Percentiles rank a stretch among this genome's conserved stretches.
phyloP scores from a whole-genome alignment of 2,329 filamentous ascomycete genomes.

The Calcarisporium arbuscula region DNA sequence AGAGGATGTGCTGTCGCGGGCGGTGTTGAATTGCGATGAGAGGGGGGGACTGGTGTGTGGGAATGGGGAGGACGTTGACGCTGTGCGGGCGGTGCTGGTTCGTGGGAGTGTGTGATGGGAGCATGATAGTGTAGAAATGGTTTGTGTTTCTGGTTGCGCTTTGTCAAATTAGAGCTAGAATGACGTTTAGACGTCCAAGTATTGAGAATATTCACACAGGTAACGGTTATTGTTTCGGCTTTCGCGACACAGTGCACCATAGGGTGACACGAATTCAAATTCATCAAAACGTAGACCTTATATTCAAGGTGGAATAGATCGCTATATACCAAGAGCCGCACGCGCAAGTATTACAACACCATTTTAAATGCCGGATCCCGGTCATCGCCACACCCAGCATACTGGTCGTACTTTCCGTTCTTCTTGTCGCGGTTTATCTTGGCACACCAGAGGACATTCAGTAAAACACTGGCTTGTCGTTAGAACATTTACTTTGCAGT shows the following conservation, averaged over 20 bases:
- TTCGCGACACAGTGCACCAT: too few relatives aligned
- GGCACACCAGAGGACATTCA: slow-evolving; percentile 55
- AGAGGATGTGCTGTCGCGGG: slow-evolving; percentile 30
- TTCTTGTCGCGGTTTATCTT: slow-evolving; percentile 60
- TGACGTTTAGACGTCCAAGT: too few relatives aligned
- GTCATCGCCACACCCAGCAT: slow-evolving; percentile 53
- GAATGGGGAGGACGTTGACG: slow-evolving; percentile 40
- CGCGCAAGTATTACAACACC: slow-evolving; percentile 41
- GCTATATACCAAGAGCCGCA: too few relatives aligned
- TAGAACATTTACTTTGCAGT: neutral
- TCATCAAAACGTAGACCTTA: too few relatives aligned
- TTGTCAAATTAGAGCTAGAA: too few relatives aligned
- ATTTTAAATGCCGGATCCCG: slow-evolving; percentile 56
- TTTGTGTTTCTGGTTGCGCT: too few relatives aligned
- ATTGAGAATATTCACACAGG: too few relatives aligned
- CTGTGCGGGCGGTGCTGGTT: slow-evolving; percentile 19
- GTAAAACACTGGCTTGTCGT: slow-evolving; percentile 39
- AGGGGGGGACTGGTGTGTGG: slow-evolving; percentile 45
- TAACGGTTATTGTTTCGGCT: too few relatives aligned
- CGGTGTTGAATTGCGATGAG: slow-evolving; percentile 38
- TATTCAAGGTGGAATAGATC: too few relatives aligned
- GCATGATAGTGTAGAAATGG: too few relatives aligned
- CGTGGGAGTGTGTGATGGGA: too few relatives aligned
- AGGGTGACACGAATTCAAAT: too few relatives aligned
- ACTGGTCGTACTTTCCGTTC: slow-evolving; percentile 52